Evolutionary conservation across 1,139 yeast species (phyloP).

Genomic region (Pichia sp.): DNA sequence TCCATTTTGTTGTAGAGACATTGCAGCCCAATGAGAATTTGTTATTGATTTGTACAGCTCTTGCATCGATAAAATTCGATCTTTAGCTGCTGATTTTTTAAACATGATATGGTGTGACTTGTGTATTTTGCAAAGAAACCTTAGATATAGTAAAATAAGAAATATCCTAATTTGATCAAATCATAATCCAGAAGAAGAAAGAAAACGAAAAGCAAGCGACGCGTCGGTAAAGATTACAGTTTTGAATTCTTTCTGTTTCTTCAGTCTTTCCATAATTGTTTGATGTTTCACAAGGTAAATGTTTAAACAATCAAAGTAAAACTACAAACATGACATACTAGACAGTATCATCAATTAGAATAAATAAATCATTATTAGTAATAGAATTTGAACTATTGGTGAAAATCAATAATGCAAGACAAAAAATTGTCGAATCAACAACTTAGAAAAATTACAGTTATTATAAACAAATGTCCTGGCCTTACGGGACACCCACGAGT

Average conservation of each 20-base stretch:
- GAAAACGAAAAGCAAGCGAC: background rate
- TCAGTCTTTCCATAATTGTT: too few relatives aligned
- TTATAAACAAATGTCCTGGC: slow-evolving; percentile 36
- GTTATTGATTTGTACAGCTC: slow-evolving; percentile 39
- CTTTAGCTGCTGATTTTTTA: slow-evolving; percentile 37
- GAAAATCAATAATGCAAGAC: too few relatives aligned
- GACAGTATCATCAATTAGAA: too few relatives aligned
- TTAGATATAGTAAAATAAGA: background rate
- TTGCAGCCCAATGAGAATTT: slow-evolving; percentile 18
- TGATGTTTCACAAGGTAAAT: too few relatives aligned
- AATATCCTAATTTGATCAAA: background rate
- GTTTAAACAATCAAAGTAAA: too few relatives aligned
- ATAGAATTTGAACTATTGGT: too few relatives aligned
- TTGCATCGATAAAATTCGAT: slow-evolving; percentile 50
- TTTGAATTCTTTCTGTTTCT: too few relatives aligned
- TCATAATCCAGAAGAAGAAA: background rate
- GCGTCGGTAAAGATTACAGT: background rate
- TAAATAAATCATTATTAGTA: too few relatives aligned
- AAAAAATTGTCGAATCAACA: too few relatives aligned
- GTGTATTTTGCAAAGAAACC: background rate
- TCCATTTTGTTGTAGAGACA: slow-evolving; percentile 51
- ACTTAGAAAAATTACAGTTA: background rate
- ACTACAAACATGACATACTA: too few relatives aligned
- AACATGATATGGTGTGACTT: slow-evolving; percentile 17
- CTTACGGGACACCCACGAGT: slow-evolving; percentile 44